Conservation (phyloP, 2,329 filamentous ascomycete species). For the Fusarium sp. region DNA sequence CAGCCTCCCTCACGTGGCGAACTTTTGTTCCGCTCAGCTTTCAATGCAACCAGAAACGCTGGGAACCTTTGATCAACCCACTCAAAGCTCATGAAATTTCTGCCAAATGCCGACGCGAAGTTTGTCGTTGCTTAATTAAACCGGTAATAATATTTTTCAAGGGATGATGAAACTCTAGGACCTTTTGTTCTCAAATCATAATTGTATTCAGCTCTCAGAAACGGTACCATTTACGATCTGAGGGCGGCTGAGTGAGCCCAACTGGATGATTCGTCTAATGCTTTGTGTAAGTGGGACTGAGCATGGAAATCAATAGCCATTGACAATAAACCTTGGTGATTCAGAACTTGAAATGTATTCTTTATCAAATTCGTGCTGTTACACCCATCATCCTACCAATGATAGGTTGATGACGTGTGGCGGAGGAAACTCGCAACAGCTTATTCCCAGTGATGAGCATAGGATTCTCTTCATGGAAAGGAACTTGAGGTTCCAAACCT, state of each 20-base stretch:
- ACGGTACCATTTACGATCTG: too few species aligned
- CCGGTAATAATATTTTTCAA: neutral
- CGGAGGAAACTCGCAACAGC: neutral
- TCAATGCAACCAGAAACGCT: conserved; percentile 16
- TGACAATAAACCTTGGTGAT: neutral
- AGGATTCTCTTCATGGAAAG: neutral
- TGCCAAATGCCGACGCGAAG: neutral
- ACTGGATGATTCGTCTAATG: too few species aligned
- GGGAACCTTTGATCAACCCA: conserved; percentile 35
- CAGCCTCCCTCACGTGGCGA: conserved; percentile 23
- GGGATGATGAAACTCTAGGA: neutral
- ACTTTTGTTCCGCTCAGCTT: conserved; percentile 33
- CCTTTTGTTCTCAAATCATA: neutral
- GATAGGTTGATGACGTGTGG: neutral
- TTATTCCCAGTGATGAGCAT: neutral
- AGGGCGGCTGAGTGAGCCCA: neutral
- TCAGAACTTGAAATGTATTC: neutral
- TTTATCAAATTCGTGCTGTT: neutral
- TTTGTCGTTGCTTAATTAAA: neutral
- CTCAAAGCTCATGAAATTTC: conserved; percentile 8
- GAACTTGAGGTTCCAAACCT: neutral
- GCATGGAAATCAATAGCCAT: too few species aligned
- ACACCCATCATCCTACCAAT: neutral
- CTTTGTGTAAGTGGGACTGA: neutral
- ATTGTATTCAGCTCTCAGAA: neutral